These are phyloP conservation scores for Camellia japonica DNA, from an alignment of 148 eudicot species.

Conservation along the genomic window DNA sequence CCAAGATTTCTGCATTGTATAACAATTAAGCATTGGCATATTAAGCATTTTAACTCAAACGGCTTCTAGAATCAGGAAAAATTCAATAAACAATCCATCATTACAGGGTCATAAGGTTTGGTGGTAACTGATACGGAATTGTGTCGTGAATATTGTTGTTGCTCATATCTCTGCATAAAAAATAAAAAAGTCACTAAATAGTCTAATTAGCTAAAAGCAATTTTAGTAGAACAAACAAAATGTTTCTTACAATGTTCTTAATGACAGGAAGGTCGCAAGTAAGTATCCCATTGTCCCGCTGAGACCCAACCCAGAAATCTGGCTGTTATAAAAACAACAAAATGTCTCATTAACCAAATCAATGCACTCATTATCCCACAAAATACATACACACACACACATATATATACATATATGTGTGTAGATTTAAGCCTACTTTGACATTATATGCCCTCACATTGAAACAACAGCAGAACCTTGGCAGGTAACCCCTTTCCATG, in stretches of 20 bases:
- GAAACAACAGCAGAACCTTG: slow-evolving; percentile 86
- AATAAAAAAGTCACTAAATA: background rate
- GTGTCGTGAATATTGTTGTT: slow-evolving; percentile 73
- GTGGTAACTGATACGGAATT: slow-evolving; percentile 86
- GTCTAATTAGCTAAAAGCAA: background rate
- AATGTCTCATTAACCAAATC: slow-evolving; percentile 16
- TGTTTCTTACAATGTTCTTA: slow-evolving; percentile 65
- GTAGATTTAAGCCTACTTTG: background rate
- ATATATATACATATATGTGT: background rate
- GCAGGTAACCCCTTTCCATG: slow-evolving; percentile 88
- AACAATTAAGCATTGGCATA: slow-evolving; percentile 2
- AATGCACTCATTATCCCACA: background rate
- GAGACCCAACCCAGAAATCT: slow-evolving; percentile 74
- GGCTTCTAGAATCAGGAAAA: background rate
- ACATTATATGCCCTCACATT: slow-evolving; percentile 42
- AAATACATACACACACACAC: background rate
- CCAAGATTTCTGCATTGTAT: slow-evolving; percentile 76
- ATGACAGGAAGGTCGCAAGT: slow-evolving; percentile 53
- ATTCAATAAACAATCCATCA: slow-evolving; percentile 9
- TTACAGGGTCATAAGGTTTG: slow-evolving; percentile 83
- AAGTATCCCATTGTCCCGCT: slow-evolving; percentile 84
- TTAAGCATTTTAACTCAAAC: slow-evolving; percentile 3
- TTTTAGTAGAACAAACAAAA: background rate
- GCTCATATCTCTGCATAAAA: slow-evolving; percentile 75
- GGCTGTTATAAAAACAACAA: slow-evolving; percentile 47